Evolutionary conservation across 768 basidiomycete species (phyloP).

Genomic region (Auriculariales sp.): DNA sequence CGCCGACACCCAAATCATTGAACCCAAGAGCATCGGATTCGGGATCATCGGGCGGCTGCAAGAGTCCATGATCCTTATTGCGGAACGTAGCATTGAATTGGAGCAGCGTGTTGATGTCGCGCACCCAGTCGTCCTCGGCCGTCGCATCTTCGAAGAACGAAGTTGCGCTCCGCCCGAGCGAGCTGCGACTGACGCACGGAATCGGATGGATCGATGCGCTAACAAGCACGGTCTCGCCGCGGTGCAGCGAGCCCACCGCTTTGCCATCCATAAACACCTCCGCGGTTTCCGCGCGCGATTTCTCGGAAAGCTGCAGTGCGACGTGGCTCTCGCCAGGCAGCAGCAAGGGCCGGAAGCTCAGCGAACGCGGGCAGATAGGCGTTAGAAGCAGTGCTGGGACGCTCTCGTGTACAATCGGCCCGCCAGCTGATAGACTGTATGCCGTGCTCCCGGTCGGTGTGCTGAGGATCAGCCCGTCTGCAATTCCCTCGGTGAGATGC

Average conservation of each 20-base stretch:
- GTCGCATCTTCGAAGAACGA: constrained; percentile 14
- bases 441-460: constrained; percentile 96
- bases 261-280: constrained; percentile 92
- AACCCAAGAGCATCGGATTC: too few relatives aligned
- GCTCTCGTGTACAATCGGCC: constrained; percentile 90
- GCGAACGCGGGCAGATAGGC: constrained; percentile 87
- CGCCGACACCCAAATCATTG: too few relatives aligned
- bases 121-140: constrained; percentile 90
- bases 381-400: constrained; percentile 81
- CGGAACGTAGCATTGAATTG: constrained; percentile 92
- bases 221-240: constrained; percentile 76
- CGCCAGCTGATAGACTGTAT: constrained; percentile 89
- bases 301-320: constrained; percentile 46
- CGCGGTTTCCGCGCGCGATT: constrained; percentile 61
- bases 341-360: constrained; percentile 84
- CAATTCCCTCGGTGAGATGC: constrained; percentile 89
- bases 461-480: constrained; percentile 85
- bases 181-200: constrained; percentile 83
- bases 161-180: constrained; percentile 33
- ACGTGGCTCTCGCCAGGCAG: constrained; percentile 41
- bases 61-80: constrained; percentile 39
- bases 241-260: constrained; percentile 63
- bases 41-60: background rate
- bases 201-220: constrained; percentile 80
- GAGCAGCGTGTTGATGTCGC: constrained; percentile 86